Evolutionary conservation across 768 basidiomycete species (phyloP).

Genomic region (Psilocybe sp.): DNA sequence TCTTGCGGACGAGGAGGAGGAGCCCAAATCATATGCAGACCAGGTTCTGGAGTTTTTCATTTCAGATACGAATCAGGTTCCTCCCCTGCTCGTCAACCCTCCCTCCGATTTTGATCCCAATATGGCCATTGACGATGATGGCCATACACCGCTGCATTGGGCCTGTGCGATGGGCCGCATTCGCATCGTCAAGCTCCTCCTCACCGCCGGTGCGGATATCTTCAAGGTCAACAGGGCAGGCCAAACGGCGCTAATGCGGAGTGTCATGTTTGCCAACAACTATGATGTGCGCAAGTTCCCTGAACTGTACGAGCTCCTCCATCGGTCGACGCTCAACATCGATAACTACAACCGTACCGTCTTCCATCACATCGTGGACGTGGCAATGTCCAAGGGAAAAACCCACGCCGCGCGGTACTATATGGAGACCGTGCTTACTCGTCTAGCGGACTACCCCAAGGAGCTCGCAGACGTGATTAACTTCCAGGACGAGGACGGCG

Average conservation of each 20-base stretch:
- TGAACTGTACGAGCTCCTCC: slow-evolving; percentile 93
- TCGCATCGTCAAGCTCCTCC: slow-evolving; percentile 89
- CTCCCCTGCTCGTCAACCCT: slow-evolving; percentile 81
- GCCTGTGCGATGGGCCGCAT: slow-evolving; percentile 99
- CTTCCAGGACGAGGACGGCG: slow-evolving; percentile 98
- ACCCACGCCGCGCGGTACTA: slow-evolving; percentile 98
- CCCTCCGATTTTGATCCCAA: slow-evolving; percentile 93
- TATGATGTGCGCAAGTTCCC: slow-evolving; percentile 99
- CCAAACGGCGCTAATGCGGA: slow-evolving; percentile 96
- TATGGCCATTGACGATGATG: slow-evolving; percentile 96
- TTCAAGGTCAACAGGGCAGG: slow-evolving; percentile 96
- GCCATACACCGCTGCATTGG: slow-evolving; percentile 97
- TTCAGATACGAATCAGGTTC: slow-evolving; percentile 91
- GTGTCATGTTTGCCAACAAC: slow-evolving; percentile 99
- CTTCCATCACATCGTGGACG: slow-evolving; percentile 96
- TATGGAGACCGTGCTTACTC: slow-evolving; percentile 90
- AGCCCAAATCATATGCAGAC: slow-evolving; percentile 81
- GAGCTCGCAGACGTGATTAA: slow-evolving; percentile 98
- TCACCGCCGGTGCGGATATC: slow-evolving; percentile 93
- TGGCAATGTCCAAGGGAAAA: slow-evolving; percentile 97
- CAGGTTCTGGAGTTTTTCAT: slow-evolving; percentile 98
- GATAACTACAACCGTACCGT: slow-evolving; percentile 97
- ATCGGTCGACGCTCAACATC: slow-evolving; percentile 98
- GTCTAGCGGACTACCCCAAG: slow-evolving; percentile 89
- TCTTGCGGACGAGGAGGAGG: slow-evolving; percentile 49